Percentiles rank a stretch among this genome's conserved stretches.
phyloP scores from a whole-genome alignment of 2,329 filamentous ascomycete genomes.

The Alternaria hordeiaustralica region DNA sequence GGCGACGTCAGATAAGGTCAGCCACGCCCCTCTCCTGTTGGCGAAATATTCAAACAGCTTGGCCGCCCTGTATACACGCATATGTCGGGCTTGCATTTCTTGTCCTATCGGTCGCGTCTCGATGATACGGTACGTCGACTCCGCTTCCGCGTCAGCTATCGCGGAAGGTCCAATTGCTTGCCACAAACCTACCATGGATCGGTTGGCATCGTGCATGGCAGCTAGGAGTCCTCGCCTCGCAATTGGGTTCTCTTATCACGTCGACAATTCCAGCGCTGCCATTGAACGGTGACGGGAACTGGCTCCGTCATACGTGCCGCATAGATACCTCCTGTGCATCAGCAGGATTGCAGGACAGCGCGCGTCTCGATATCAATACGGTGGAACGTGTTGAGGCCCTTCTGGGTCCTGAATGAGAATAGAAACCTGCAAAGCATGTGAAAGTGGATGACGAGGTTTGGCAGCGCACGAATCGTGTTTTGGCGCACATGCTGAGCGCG shows the following conservation, averaged over 20 bases:
- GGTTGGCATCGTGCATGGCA: neutral
- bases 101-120: neutral
- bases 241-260: slow-evolving; percentile 14
- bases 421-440: slow-evolving; percentile 18
- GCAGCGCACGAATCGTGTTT: slow-evolving; percentile 14
- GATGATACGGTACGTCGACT: neutral
- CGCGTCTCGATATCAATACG: slow-evolving; percentile 11
- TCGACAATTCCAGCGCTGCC: neutral
- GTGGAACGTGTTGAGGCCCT: slow-evolving; percentile 13
- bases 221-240: neutral
- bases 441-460: slow-evolving; percentile 18
- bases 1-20: slow-evolving; percentile 10
- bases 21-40: slow-evolving; percentile 16
- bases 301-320: slow-evolving; percentile 19
- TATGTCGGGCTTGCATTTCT: neutral
- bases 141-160: slow-evolving; percentile 4
- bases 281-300: slow-evolving; percentile 5
- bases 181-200: slow-evolving; percentile 1
- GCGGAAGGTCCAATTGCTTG: neutral
- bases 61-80: neutral
- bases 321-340: slow-evolving; percentile 5
- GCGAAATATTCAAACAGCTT: neutral
- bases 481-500: slow-evolving; percentile 2
- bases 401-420: slow-evolving; percentile 7
- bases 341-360: slow-evolving; percentile 4